Percentiles rank a stretch among this genome's conserved stretches.
These are phyloP conservation scores for Trifolium repens DNA, from an alignment of 306 rosid species.

Conservation along the genomic window DNA sequence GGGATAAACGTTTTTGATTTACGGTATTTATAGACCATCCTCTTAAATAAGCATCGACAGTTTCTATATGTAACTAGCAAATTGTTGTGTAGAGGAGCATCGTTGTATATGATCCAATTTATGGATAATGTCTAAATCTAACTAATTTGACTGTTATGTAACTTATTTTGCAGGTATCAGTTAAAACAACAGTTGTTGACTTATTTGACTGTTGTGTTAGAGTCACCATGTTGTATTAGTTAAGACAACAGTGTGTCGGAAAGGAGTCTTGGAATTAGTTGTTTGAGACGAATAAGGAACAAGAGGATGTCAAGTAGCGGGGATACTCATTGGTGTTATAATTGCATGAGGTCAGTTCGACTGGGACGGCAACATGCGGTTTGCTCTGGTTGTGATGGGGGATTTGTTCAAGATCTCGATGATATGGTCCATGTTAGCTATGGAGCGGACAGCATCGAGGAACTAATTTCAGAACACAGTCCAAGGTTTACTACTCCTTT, in stretches of 20 bases:
- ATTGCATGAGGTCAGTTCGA: slow-evolving; percentile 56
- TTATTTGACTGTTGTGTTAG: too few species aligned
- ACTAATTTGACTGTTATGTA: slow-evolving; percentile 1
- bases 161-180: slow-evolving; percentile 41
- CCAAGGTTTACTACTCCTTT: slow-evolving; percentile 52
- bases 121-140: slow-evolving; percentile 1
- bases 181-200: slow-evolving; percentile 18
- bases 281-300: slow-evolving; percentile 37
- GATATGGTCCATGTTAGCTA: slow-evolving; percentile 50
- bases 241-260: slow-evolving; percentile 34
- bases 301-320: slow-evolving; percentile 65
- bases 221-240: slow-evolving; percentile 38
- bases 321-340: slow-evolving; percentile 74
- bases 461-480: slow-evolving; percentile 51
- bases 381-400: slow-evolving; percentile 62
- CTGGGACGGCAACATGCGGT: slow-evolving; percentile 52
- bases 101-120: neutral
- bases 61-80: neutral
- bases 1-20: too few species aligned
- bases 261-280: slow-evolving; percentile 32
- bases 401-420: slow-evolving; percentile 69
- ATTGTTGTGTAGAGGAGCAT: neutral
- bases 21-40: neutral
- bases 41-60: neutral
- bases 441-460: slow-evolving; percentile 49